A percentile compares a stretch with the other conserved stretches of the same genome.
Evolutionary conservation across 2,329 filamentous ascomycete species (phyloP).

Genomic region (Drechslera avenae): DNA sequence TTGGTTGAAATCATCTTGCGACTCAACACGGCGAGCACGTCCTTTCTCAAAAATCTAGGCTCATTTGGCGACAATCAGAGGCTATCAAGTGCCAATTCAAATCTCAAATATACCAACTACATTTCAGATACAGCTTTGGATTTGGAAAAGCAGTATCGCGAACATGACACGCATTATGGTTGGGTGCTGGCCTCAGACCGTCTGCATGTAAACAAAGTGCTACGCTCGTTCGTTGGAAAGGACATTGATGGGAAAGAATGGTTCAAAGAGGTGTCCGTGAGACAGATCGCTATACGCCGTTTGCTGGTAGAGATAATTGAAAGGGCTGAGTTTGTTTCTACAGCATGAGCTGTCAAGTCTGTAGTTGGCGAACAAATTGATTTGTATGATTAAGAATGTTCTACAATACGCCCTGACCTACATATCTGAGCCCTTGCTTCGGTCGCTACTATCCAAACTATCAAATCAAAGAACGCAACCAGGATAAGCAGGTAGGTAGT

Average conservation of each 20-base stretch:
- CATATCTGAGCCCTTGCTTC: no score
- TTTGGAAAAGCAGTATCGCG: not conserved
- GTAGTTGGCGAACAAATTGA: no score
- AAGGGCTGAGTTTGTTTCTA: no score
- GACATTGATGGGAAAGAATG: not conserved
- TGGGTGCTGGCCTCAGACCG: constrained; percentile 14
- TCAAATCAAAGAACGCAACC: no score
- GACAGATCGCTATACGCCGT: not conserved
- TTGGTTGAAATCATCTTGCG: not conserved
- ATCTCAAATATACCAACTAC: not conserved
- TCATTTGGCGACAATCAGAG: not conserved
- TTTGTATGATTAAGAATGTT: no score
- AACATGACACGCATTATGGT: constrained; percentile 12
- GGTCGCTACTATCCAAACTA: no score
- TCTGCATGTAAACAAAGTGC: not conserved
- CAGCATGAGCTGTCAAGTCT: no score
- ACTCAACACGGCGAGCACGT: not conserved
- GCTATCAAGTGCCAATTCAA: no score
- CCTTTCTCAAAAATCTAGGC: not conserved
- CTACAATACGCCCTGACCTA: no score
- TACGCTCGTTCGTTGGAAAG: not conserved
- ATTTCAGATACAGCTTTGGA: not conserved
- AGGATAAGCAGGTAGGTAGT: no score
- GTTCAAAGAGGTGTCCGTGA: not conserved
- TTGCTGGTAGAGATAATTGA: not conserved